These are phyloP conservation scores for Colletotrichum lindemuthianum DNA, from an alignment of 2,329 filamentous ascomycete genomes.

Conservation along the genomic window DNA sequence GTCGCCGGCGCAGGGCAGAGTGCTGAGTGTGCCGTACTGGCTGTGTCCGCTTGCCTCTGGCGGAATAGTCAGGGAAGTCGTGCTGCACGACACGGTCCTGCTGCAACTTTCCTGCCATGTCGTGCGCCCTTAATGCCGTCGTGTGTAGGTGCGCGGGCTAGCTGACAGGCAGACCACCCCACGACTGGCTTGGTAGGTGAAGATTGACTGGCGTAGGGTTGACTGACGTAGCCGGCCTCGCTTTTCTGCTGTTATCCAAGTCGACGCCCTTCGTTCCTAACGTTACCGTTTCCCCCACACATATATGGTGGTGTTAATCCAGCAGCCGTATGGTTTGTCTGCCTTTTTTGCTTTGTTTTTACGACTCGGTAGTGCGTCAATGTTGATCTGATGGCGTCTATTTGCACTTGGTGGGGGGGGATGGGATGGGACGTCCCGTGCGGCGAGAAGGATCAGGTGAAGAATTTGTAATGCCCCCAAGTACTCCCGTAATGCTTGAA, in stretches of 20 bases:
- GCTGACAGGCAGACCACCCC: constrained; percentile 20
- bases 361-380: constrained; percentile 8
- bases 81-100: constrained; percentile 32
- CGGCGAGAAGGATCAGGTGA: constrained; percentile 6
- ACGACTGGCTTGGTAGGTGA: background rate
- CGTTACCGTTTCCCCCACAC: constrained; percentile 8
- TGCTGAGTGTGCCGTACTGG: background rate
- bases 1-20: constrained; percentile 4
- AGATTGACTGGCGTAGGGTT: background rate
- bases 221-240: constrained; percentile 31
- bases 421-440: constrained; percentile 17
- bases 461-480: constrained; percentile 15
- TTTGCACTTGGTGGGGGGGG: background rate
- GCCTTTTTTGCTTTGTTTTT: background rate
- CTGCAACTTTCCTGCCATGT: constrained; percentile 12
- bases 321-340: background rate
- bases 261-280: background rate
- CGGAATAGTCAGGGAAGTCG: constrained; percentile 16
- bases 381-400: constrained; percentile 2
- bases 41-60: no score
- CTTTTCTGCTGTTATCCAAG: constrained; percentile 7
- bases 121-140: constrained; percentile 8
- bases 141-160: constrained; percentile 19
- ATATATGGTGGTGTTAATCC: background rate
- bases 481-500: no score